Evolutionary conservation across 129 eudicot genomes (phyloP).

Genomic region (Lonicera japonica): DNA sequence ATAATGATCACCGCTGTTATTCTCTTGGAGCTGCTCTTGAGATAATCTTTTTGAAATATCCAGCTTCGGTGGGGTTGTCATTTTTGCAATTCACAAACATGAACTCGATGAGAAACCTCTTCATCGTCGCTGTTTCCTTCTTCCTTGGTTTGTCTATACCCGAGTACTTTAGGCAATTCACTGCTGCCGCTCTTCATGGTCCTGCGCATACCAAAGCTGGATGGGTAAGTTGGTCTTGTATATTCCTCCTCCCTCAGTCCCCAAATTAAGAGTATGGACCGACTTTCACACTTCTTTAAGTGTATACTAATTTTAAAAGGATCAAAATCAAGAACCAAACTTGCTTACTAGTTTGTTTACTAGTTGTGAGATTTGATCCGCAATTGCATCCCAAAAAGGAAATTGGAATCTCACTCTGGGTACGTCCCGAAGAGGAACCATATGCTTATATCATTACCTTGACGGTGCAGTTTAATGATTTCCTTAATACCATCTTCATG

Average conservation of each 20-base stretch:
- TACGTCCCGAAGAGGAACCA: too few species aligned
- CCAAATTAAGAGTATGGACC: too few species aligned
- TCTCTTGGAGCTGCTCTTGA: neutral
- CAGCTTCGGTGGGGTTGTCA: slow-evolving; percentile 97
- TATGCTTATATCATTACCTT: neutral
- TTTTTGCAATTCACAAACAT: slow-evolving; percentile 95
- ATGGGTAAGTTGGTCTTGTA: slow-evolving; percentile 54
- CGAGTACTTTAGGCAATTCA: slow-evolving; percentile 90
- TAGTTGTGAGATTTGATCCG: too few species aligned
- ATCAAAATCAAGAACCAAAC: too few species aligned
- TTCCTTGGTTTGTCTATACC: slow-evolving; percentile 93
- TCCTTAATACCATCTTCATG: slow-evolving; percentile 80
- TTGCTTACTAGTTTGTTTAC: too few species aligned
- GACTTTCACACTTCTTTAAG: too few species aligned
- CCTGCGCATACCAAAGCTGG: slow-evolving; percentile 93
- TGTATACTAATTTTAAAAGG: too few species aligned
- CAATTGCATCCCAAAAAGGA: too few species aligned
- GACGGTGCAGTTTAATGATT: slow-evolving; percentile 81
- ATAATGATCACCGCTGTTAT: neutral
- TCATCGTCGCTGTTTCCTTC: slow-evolving; percentile 82
- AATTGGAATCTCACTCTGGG: too few species aligned
- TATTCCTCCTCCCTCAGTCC: too few species aligned
- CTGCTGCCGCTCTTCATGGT: slow-evolving; percentile 83
- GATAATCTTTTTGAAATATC: neutral
- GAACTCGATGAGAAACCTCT: slow-evolving; percentile 98